Evolutionary conservation across 2,329 filamentous ascomycete species (phyloP).

Genomic region (Pezicula carpinea): DNA sequence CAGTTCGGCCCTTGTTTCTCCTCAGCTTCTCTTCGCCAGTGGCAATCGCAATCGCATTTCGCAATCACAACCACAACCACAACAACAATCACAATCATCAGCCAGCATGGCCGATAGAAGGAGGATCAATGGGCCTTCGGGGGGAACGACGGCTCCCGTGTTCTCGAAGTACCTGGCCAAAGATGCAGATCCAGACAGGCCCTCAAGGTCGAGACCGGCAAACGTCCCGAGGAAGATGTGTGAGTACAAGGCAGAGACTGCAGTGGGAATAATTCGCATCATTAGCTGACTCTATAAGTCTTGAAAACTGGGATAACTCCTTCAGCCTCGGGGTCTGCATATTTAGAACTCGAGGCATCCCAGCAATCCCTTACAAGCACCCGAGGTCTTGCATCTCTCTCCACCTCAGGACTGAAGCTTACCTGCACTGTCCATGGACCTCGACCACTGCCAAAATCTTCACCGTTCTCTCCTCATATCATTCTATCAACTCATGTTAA

Average conservation of each 20-base stretch:
- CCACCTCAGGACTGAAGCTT: conserved; percentile 69
- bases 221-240: conserved; percentile 82
- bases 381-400: conserved; percentile 39
- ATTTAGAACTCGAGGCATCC: conserved; percentile 60
- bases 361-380: conserved; percentile 41
- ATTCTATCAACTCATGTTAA: conserved; percentile 92
- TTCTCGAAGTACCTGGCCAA: conserved; percentile 52
- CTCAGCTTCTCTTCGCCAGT: not conserved
- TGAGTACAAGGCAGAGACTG: conserved; percentile 40
- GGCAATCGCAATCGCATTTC: too few relatives aligned
- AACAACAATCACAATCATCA: too few relatives aligned
- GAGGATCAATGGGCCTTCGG: conserved; percentile 82
- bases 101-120: conserved; percentile 70
- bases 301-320: conserved; percentile 89
- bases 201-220: conserved; percentile 54
- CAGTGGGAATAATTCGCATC: not conserved
- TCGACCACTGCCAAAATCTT: conserved; percentile 81
- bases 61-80: too few relatives aligned
- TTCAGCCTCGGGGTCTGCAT: conserved; percentile 90
- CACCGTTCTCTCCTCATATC: conserved; percentile 87
- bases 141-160: conserved; percentile 69
- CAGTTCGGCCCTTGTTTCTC: not conserved
- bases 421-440: conserved; percentile 92
- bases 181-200: conserved; percentile 38
- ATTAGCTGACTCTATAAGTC: conserved; percentile 46